These are phyloP conservation scores for Eucalyptus sp. DNA, from an alignment of 345 rosid genomes.

Conservation along the genomic window DNA sequence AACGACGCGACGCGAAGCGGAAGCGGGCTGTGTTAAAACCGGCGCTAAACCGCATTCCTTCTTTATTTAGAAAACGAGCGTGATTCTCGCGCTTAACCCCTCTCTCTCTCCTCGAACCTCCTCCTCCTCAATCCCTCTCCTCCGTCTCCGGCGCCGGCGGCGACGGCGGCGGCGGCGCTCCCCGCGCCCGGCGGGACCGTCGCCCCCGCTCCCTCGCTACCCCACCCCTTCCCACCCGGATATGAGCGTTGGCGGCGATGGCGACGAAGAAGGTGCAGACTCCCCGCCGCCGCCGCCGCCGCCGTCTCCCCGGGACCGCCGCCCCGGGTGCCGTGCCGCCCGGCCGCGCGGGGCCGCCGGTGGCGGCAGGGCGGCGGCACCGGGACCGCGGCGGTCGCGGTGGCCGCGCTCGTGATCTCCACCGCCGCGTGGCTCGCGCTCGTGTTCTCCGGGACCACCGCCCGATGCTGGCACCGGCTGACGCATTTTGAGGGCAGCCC, in stretches of 20 bases:
- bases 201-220: neutral
- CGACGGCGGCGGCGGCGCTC: neutral
- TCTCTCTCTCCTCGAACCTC: neutral
- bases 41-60: neutral
- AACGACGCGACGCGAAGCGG: neutral
- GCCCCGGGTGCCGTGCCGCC: constrained; percentile 5
- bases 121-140: neutral
- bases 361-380: constrained; percentile 33
- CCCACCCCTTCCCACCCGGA: neutral
- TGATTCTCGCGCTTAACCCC: neutral
- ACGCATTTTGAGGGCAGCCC: constrained; percentile 1
- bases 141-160: neutral
- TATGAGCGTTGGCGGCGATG: constrained; percentile 6
- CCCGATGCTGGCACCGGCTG: constrained; percentile 39
- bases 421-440: constrained; percentile 82
- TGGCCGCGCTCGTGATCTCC: constrained; percentile 48
- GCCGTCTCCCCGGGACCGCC: neutral
- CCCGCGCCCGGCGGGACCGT: neutral
- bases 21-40: neutral
- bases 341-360: constrained; percentile 23
- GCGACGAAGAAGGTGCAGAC: neutral
- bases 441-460: constrained; percentile 51
- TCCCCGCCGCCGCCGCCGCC: neutral
- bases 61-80: neutral
- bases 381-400: constrained; percentile 37